Base-by-base conservation (phyloP, 2,329 filamentous ascomycete genomes). In the Botrytis fragariae region DNA sequence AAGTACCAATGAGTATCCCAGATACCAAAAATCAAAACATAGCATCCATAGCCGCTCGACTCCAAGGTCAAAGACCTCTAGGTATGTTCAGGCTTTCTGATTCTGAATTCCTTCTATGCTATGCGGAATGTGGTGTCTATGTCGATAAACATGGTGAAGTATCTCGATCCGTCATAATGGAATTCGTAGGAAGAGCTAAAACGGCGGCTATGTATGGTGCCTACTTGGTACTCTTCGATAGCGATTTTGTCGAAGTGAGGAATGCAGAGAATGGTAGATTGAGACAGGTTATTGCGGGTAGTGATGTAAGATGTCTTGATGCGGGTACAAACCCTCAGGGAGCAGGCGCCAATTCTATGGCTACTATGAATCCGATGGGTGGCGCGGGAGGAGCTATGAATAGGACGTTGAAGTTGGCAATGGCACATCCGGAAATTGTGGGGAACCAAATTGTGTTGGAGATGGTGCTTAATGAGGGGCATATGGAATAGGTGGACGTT, bases 71-170 rank as follows among this genome's bases (percentile, higher is more conserved):
- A 79, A 89, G 91, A 72, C 95, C 96, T 0, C 86, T 99, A 18
- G 95, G 95, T 78, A 99, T 99, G 96, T 98, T 99, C 86, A 91
- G 95, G 59, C 89, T 99, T 72, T 95, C 92, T 77, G 93, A 97
- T 74, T 92, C 93, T 73, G 96, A 97, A 82, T 99, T 98, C 83
- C 85, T 99, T 39, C 90, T 98, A 67, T 93, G 93, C 54, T 99
- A 98, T 82, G 93, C 97, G 82, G 94, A 98, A 82, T 98, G 95
- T 78, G 96, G 95, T 29, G 95, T 99, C 14, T 99, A 98, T 80
- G 93, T 98, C 80, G 97, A 99, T 85, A 98, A 98, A 83, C 94
- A 98, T 82, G 96, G 96, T 77, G 96, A 99, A 75, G 94, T 99
- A 42, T 95, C 91, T 57, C 92, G 97, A 63, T 94, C 92, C 42